Evolutionary conservation across 1,284 basidiomycete genomes (phyloP), one percentile per base, ranked within the genome.

Genomic region (Porphyrellus sp.): DNA sequence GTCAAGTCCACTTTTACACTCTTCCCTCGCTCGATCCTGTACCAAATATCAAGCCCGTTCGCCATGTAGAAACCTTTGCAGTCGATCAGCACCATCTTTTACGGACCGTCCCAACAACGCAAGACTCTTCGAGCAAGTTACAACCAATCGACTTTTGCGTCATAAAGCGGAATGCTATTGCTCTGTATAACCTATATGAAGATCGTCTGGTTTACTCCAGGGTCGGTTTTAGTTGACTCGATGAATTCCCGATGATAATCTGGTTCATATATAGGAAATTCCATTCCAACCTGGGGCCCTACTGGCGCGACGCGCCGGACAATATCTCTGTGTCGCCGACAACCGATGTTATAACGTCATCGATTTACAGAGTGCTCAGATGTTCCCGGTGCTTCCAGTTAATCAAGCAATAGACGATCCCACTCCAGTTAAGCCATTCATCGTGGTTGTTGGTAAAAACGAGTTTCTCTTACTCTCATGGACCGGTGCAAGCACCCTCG

Each of bases 391-490:
- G 2, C 73, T 95, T 25, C 91, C 92, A 0, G 74, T 94, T 8
- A 86, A 82, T 1, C 93, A 95, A 63, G 79, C 78, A 37, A 54
- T 57, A 2, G 75, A 79, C 31, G 50, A 67, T 61, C 50, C 71
- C 61, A 65, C 73, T 47, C 61, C 63, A 0, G 72, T 86, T 24
- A 84, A 86, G 46, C 91, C 91, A 0, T 82, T 80, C 41, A 87
- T 94, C 42, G 82, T 83, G 1, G 82, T 91, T 24, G 81, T 94
- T 34, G 79, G 80, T 28, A 80, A 82, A 40, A 81, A 81, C 60
- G 93, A 96, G 68, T 96, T 93, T 58, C 75, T 91, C 41, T 74
- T 90, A 18, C 71, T 86, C n/a, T 87, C 84, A 1, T 87, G 83
- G 82, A 91, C 84, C 1, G 92, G 90, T 8, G 70, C 74, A 6